Evolutionary conservation across 2,329 filamentous ascomycete species (phyloP).

Genomic region (Exophiala phaeomuriformis): DNA sequence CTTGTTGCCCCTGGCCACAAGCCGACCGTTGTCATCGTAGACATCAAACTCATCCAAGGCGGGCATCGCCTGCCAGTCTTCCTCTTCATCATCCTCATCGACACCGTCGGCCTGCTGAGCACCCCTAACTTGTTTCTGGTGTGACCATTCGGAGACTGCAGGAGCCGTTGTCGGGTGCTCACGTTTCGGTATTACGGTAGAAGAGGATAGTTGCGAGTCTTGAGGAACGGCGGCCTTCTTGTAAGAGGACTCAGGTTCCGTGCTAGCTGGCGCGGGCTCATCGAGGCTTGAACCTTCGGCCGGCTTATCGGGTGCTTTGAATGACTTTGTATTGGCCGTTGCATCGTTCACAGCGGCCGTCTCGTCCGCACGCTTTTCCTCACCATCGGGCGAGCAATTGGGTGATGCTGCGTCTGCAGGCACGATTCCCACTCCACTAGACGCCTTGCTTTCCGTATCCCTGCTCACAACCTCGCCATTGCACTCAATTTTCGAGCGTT

Average conservation of each 20-base stretch:
- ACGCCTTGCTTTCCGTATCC: constrained; percentile 11
- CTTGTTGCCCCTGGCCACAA: constrained; percentile 73
- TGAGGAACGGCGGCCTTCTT: neutral
- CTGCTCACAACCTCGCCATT: neutral
- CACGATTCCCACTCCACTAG: neutral
- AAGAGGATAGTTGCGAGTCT: constrained; percentile 10
- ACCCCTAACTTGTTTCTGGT: constrained; percentile 64
- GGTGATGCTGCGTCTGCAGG: neutral
- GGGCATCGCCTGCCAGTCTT: constrained; percentile 87
- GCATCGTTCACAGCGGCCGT: neutral
- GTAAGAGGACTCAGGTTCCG: constrained; percentile 14
- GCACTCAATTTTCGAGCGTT: neutral
- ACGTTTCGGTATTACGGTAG: constrained; percentile 30
- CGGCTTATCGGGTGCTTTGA: no score
- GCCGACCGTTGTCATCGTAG: constrained; percentile 85
- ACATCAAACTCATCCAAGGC: constrained; percentile 87
- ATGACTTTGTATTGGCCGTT: no score
- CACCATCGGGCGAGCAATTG: neutral
- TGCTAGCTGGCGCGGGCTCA: constrained; percentile 12
- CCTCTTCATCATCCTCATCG: constrained; percentile 50
- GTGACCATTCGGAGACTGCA: constrained; percentile 74
- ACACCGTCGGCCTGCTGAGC: constrained; percentile 43
- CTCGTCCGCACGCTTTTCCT: neutral
- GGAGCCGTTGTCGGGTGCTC: constrained; percentile 37
- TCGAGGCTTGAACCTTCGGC: no score